These are phyloP conservation scores for Rhinocladiella mackenziei DNA, from an alignment of 2,329 filamentous ascomycete genomes.

Conservation along the genomic window DNA sequence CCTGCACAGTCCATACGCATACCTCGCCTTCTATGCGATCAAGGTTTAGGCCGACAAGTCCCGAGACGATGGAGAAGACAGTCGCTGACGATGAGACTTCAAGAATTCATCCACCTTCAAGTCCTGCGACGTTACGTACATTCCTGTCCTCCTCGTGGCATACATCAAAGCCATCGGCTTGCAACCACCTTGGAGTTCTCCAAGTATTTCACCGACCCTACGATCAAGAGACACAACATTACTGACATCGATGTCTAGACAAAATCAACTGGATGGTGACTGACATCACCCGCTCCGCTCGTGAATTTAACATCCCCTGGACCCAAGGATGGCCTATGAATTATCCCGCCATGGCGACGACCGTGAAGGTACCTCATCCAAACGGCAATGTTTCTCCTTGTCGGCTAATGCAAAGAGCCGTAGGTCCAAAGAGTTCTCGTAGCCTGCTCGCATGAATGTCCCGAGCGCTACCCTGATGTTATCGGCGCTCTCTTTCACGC, in stretches of 20 bases:
- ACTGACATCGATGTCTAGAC: constrained; percentile 39
- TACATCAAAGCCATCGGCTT: constrained; percentile 56
- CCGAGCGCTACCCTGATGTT: constrained; percentile 39
- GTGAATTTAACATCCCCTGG: constrained; percentile 50
- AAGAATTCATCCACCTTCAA: constrained; percentile 56
- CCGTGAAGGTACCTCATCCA: constrained; percentile 41
- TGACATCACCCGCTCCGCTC: constrained; percentile 54
- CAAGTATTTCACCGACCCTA: constrained; percentile 28
- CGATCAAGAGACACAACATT: not conserved
- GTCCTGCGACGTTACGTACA: constrained; percentile 53
- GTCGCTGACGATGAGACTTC: too few relatives aligned
- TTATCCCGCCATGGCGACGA: constrained; percentile 49
- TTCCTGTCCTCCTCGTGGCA: constrained; percentile 58
- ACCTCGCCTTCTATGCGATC: constrained; percentile 55
- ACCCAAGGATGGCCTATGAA: constrained; percentile 52
- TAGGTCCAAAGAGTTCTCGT: constrained; percentile 50
- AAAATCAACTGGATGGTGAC: constrained; percentile 55
- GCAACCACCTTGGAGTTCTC: constrained; percentile 52
- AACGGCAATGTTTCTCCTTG: constrained; percentile 31
- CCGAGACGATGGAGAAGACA: too few relatives aligned
- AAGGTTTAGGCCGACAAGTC: constrained; percentile 37
- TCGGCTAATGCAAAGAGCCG: constrained; percentile 39
- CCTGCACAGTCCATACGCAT: constrained; percentile 57
- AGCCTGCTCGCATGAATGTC: constrained; percentile 42
- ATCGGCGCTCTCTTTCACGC: constrained; percentile 49